These are phyloP conservation scores for Melampsora larici-populina DNA, from an alignment of 1,284 basidiomycete species.

Conservation along the genomic window DNA sequence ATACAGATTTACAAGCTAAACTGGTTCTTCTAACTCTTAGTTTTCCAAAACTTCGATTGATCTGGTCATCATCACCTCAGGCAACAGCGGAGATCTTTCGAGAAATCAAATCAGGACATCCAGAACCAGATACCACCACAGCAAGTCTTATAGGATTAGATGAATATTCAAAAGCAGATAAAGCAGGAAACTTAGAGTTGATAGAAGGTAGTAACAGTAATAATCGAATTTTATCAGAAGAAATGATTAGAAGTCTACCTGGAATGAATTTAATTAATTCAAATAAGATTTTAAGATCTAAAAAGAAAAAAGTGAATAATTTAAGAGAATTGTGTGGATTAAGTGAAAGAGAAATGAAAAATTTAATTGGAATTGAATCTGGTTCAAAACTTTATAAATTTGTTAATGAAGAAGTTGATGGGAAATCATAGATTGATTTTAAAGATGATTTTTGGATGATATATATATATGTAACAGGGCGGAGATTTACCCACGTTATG, in stretches of 20 bases:
- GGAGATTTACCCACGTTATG: too few species aligned
- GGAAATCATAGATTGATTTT: neutral
- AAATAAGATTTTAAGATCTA: conserved; percentile 9
- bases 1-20: conserved; percentile 63
- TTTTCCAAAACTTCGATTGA: conserved; percentile 85
- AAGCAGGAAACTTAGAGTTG: conserved; percentile 44
- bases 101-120: conserved; percentile 79
- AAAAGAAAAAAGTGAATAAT: conserved; percentile 18
- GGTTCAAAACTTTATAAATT: conserved; percentile 29
- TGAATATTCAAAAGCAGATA: conserved; percentile 46
- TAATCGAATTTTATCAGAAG: conserved; percentile 26
- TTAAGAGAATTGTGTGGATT: conserved; percentile 32
- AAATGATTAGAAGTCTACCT: conserved; percentile 35
- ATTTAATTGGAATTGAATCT: conserved; percentile 29
- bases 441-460: neutral
- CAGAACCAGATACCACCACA: conserved; percentile 73
- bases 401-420: conserved; percentile 38
- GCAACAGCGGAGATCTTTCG: conserved; percentile 87
- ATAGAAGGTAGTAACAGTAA: conserved; percentile 22
- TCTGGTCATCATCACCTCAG: conserved; percentile 95
- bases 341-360: conserved; percentile 29
- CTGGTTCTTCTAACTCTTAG: conserved; percentile 81
- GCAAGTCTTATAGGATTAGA: conserved; percentile 78
- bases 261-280: conserved; percentile 32
- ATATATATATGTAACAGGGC: too few species aligned